These are phyloP conservation scores for Paraphaeosphaeria minitans DNA, from an alignment of 2,329 filamentous ascomycete genomes.

Conservation along the genomic window DNA sequence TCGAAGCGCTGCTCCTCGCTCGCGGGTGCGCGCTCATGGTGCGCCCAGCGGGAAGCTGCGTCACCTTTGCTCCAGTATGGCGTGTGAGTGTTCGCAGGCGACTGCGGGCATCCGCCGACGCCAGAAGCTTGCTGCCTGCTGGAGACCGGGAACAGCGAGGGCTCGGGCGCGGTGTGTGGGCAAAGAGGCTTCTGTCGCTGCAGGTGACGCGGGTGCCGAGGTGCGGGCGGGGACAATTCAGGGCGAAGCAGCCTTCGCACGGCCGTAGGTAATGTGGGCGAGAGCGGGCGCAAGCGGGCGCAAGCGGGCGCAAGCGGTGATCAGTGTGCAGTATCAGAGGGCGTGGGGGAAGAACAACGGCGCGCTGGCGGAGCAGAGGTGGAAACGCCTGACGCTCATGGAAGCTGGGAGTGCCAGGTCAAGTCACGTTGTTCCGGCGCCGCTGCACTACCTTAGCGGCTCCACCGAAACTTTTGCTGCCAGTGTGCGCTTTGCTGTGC, in stretches of 20 bases:
- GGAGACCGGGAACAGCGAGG: constrained; percentile 19
- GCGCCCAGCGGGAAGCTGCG: constrained; percentile 40
- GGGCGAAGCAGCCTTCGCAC: constrained; percentile 14
- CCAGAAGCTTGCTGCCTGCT: constrained; percentile 19
- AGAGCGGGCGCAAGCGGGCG: constrained; percentile 15
- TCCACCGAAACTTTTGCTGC: constrained; percentile 42
- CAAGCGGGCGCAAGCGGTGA: constrained; percentile 15
- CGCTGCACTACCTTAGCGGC: background rate
- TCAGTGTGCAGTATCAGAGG: constrained; percentile 23
- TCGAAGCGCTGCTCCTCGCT: constrained; percentile 45
- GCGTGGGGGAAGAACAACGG: constrained; percentile 7
- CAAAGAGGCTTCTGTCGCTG: constrained; percentile 32
- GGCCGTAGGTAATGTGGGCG: constrained; percentile 12
- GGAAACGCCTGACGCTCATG: constrained; percentile 9
- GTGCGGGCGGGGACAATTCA: constrained; percentile 25
- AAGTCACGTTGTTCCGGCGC: constrained; percentile 5
- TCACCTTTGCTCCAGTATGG: constrained; percentile 35
- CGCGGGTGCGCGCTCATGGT: constrained; percentile 48
- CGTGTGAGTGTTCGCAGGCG: constrained; percentile 11
- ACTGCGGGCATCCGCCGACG: constrained; percentile 22
- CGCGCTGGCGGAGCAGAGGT: constrained; percentile 7
- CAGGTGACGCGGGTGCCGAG: constrained; percentile 31
- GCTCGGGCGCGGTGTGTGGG: constrained; percentile 28
- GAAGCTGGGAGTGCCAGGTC: constrained; percentile 2
- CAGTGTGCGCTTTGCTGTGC: constrained; percentile 13